Evolutionary conservation across 352 stramenopile species (phyloP), one percentile per base, ranked within the genome.

Genomic region (Phytophthora rubi): DNA sequence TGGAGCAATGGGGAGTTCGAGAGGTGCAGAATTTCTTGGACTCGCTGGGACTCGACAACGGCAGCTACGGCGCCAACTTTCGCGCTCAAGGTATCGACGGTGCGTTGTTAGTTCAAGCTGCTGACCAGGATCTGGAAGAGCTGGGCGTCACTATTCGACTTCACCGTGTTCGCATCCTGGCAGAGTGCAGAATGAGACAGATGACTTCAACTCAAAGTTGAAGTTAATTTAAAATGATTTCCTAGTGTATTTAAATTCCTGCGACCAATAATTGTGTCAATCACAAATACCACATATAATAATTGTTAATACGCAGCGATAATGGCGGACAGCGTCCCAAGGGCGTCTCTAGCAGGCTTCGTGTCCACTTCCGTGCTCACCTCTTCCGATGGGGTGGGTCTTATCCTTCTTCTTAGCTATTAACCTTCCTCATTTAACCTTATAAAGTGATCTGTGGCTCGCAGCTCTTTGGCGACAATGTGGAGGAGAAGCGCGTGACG

Each of bases 381-480:
- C n/a, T 95, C 87, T 6, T 90, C 87, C 0, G 89, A 96, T 76
- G 87, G 86, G 8, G 89, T 96, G 56, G 49, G 85, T 81, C 5
- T 1, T n/a, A n/a, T 8, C 13, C 2, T 44, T 7, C 13, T 53
- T 1, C 16, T 30, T 7, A 13, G 5, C n/a, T 49, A 10, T 10
- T 8, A 3, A 26, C 5, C 15, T 9, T n/a, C 3, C 16, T 49
- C 3, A 1, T 9, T n/a, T 59, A 18, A 42, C 18, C 12, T 49
- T 15, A 49, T 47, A 32, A 60, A 6, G 47, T 30, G 13, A 28
- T 10, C 1, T 58, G 21, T n/a, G 35, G 9, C 10, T 35, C 56
- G 9, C 76, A 96, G 89, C 84, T 96, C 63, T 96, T 96, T 49
- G 89, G 89, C 10, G 87, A 96, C 71, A 93, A 96, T 54, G 84